Percentiles rank a stretch among this genome's conserved stretches.
Conservation (phyloP, 257 asterid genomes). For the Cinchona pubescens region DNA sequence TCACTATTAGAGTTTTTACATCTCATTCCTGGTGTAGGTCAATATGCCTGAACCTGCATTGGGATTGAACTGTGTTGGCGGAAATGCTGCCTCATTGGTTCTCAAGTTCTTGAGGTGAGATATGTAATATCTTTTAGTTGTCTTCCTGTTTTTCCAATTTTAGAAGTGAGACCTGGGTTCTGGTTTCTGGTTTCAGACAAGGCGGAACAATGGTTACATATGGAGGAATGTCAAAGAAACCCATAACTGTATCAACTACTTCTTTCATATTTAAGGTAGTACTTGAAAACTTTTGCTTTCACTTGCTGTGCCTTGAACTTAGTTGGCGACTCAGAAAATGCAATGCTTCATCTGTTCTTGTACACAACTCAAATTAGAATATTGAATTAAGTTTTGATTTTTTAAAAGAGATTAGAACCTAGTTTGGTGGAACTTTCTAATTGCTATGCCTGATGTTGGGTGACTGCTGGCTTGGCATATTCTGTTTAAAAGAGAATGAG, state of each 20-base stretch:
- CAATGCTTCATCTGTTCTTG: constrained; percentile 10
- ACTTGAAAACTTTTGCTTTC: constrained; percentile 3
- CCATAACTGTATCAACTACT: constrained; percentile 76
- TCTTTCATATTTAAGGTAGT: constrained; percentile 86
- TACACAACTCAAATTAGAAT: background rate
- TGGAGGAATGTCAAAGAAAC: constrained; percentile 98
- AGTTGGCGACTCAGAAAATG: background rate
- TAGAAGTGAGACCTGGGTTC: constrained; percentile 15
- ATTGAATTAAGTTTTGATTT: background rate
- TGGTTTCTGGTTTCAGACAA: constrained; percentile 52
- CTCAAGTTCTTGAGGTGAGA: constrained; percentile 80
- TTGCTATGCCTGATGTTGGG: background rate
- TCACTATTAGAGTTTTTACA: background rate
- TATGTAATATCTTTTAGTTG: constrained; percentile 7
- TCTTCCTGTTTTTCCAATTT: background rate
- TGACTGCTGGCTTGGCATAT: background rate
- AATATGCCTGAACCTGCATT: constrained; percentile 73
- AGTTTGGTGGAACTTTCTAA: background rate
- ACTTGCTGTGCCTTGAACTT: background rate
- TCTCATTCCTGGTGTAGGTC: constrained; percentile 39
- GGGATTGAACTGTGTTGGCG: constrained; percentile 96
- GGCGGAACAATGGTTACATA: constrained; percentile 98
- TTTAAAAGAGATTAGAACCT: background rate
- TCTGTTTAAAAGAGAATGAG: background rate
- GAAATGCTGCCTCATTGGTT: constrained; percentile 84